phyloP scores from a whole-genome alignment of 352 stramenopile species.

The Globisporangium parvum region DNA sequence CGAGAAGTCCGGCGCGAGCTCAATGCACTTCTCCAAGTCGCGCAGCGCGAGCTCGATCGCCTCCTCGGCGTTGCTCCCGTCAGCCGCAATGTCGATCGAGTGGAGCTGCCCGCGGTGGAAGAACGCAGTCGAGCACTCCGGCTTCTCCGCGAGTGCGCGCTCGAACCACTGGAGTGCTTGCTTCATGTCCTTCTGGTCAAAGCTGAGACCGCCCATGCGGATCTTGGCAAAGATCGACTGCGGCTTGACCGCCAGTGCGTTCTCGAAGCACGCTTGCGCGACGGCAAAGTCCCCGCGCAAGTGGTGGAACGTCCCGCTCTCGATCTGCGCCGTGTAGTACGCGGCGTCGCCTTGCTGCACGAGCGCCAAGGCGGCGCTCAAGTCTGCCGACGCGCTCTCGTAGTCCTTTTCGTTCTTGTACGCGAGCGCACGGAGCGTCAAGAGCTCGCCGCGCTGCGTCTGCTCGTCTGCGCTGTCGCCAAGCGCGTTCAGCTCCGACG shows the following conservation, averaged over 20 bases:
- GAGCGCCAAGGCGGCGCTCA: constrained; percentile 45
- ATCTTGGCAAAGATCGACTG: constrained; percentile 79
- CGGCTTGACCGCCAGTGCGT: constrained; percentile 55
- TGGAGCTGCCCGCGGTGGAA: constrained; percentile 81
- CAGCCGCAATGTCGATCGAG: constrained; percentile 60
- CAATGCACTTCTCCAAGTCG: constrained; percentile 70
- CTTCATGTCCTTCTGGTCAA: constrained; percentile 76
- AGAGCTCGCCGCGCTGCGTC: constrained; percentile 37
- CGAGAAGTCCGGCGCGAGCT: constrained; percentile 61
- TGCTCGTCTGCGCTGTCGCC: constrained; percentile 20
- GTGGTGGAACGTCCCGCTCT: constrained; percentile 75
- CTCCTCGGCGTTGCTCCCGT: constrained; percentile 44
- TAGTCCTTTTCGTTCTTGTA: constrained; percentile 66
- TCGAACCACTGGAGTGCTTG: constrained; percentile 75
- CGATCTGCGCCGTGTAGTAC: constrained; percentile 73
- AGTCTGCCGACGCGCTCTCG: constrained; percentile 50
- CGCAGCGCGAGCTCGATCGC: constrained; percentile 48
- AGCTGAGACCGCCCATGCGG: constrained; percentile 73
- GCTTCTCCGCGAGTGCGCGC: constrained; percentile 57
- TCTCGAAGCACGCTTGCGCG: constrained; percentile 59
- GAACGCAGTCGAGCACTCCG: constrained; percentile 62
- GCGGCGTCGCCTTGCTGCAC: constrained; percentile 40
- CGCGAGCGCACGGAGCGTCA: constrained; percentile 57
- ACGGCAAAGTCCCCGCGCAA: constrained; percentile 67
- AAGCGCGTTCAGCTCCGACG: constrained; percentile 37